Evolutionary conservation across 768 basidiomycete species (phyloP), one percentile per base, ranked within the genome.

Genomic region (Rhizopogon vulgaris): DNA sequence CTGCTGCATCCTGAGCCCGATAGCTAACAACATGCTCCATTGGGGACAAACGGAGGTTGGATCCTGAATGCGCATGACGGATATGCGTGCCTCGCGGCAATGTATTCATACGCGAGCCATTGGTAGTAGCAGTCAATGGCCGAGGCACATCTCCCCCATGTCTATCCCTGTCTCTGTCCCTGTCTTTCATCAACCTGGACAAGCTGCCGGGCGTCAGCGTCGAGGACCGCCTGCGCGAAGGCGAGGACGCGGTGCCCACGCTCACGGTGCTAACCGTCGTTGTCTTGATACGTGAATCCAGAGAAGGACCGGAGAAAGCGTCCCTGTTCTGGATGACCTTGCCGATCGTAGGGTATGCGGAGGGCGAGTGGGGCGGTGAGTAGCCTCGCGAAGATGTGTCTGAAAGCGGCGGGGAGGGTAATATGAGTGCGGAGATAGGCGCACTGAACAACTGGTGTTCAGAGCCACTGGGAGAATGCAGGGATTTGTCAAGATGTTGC

Each of bases 401-500:
- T 40, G 66, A 66, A 30, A 51, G 56, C 4, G 65, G 63, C 7
- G 66, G 62, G 1, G 68, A 69, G 6, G 67, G 58, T 1, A 59
- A 36, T 9, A 32, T 18, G 30, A 12, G 30, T 14, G 30, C 9
- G 12, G 61, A 48, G 3, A 57, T 49, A 25, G 53, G 57, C 6
- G 40, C 17, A 15, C 41, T 46, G 11, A 45, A 15, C 8, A 10
- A 10, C n/a, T 38, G 25, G 17, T 48, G 39, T n/a, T 32, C 30
- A 14, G n/a, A 38, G 7, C 3, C 40, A 11, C 42, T 58, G 2
- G 41, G 51, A 11, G 54, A 45, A 17, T 37, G 54, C 51, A 25
- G 45, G 28, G 41, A 34, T 41, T 17, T 41, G 32, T 40, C 51
- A 38, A 17, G 48, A 5, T 32, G 30, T 8, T 32, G 17, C 9